These are phyloP conservation scores for Xylariaceae sp. DNA, from an alignment of 2,329 filamentous ascomycete species.

Conservation along the genomic window DNA sequence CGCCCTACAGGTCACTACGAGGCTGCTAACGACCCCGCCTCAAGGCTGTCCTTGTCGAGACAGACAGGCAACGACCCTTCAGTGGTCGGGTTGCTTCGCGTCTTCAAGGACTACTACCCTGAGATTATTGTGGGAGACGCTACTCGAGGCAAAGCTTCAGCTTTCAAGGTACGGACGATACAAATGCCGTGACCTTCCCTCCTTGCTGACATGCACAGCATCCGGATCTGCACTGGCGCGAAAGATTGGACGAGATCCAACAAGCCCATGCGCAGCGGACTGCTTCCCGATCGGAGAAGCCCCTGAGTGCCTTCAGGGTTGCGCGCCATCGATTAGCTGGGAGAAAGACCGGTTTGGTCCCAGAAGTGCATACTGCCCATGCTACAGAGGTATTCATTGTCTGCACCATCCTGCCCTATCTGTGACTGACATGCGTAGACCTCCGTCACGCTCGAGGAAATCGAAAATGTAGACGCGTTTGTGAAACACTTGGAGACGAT, in stretches of 20 bases:
- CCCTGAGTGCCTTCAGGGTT: conserved; percentile 55
- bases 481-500: conserved; percentile 69
- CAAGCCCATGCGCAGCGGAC: conserved; percentile 44
- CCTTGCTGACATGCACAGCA: conserved; percentile 40
- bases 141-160: conserved; percentile 50
- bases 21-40: not conserved
- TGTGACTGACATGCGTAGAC: conserved; percentile 34
- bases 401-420: not conserved
- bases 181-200: not conserved
- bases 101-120: conserved; percentile 89
- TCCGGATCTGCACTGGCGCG: conserved; percentile 69
- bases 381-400: conserved; percentile 51
- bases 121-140: conserved; percentile 74
- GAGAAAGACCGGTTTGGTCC: conserved; percentile 47
- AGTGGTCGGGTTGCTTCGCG: conserved; percentile 64
- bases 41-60: conserved; percentile 49
- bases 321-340: conserved; percentile 42
- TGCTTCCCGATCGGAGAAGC: conserved; percentile 31
- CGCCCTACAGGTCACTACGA: not conserved
- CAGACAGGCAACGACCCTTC: conserved; percentile 65
- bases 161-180: conserved; percentile 44
- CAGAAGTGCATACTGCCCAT: conserved; percentile 65
- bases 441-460: conserved; percentile 66
- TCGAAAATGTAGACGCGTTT: conserved; percentile 63
- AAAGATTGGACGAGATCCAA: conserved; percentile 60